Evolutionary conservation across 805 yeast species (phyloP).

Genomic region (Wickerhamomyces bisporus): DNA sequence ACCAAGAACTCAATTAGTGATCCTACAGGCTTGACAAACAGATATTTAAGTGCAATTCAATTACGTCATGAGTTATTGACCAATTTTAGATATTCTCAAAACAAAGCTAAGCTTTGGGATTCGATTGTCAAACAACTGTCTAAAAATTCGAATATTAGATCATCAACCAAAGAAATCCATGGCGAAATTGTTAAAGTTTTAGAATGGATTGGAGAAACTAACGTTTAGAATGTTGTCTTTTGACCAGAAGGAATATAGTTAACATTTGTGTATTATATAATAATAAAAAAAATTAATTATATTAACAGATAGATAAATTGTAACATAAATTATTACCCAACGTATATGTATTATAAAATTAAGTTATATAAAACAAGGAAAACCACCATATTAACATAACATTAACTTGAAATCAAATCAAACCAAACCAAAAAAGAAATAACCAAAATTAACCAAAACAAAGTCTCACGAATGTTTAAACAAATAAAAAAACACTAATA

Average conservation of each 20-base stretch:
- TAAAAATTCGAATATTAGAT: constrained; percentile 57
- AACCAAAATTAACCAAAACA: too few relatives aligned
- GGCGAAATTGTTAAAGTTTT: constrained; percentile 87
- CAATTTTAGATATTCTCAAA: constrained; percentile 19
- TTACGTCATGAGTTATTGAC: constrained; percentile 59
- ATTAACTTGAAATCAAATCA: too few relatives aligned
- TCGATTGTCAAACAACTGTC: constrained; percentile 52
- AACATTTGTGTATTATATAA: not conserved
- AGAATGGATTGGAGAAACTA: constrained; percentile 66
- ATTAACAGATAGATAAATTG: too few relatives aligned
- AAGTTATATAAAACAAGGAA: too few relatives aligned
- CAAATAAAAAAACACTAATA: too few relatives aligned
- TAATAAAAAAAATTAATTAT: too few relatives aligned
- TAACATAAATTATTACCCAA: too few relatives aligned
- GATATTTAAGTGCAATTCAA: constrained; percentile 64
- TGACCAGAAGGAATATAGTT: too few relatives aligned
- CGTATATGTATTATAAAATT: not conserved
- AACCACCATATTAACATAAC: too few relatives aligned
- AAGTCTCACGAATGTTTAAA: too few relatives aligned
- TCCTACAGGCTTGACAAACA: constrained; percentile 30
- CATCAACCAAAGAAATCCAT: constrained; percentile 61
- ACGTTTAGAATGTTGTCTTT: too few relatives aligned
- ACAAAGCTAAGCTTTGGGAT: constrained; percentile 53
- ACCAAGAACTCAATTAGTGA: constrained; percentile 30
- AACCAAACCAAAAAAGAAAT: too few relatives aligned